phyloP scores from a whole-genome alignment of 345 rosid genomes.

The Combretum micranthum region DNA sequence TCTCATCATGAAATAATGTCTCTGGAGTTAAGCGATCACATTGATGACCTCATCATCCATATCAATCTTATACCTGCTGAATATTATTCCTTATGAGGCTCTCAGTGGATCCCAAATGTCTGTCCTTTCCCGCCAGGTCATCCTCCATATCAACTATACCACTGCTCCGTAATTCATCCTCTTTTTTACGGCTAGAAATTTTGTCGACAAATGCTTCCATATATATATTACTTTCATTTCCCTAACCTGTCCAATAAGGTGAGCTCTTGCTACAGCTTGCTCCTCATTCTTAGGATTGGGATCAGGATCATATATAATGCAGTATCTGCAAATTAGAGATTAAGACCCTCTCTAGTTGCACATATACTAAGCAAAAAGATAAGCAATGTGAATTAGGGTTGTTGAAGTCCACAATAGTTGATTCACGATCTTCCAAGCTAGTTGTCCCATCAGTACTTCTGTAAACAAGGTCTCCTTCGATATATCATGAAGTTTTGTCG shows the following conservation, averaged over 20 bases:
- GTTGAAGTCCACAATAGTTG: constrained; percentile 96
- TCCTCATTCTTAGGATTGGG: constrained; percentile 99
- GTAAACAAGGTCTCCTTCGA: constrained; percentile 88
- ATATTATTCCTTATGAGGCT: constrained; percentile 97
- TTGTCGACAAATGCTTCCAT: constrained; percentile 99
- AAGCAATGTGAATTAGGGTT: constrained; percentile 80
- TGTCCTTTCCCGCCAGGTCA: constrained; percentile 97
- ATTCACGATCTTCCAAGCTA: constrained; percentile 98
- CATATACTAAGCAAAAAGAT: constrained; percentile 96
- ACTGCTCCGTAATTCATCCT: constrained; percentile 86
- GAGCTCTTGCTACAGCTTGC: constrained; percentile 99
- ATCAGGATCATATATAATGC: constrained; percentile 98
- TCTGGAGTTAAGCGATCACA: constrained; percentile 97
- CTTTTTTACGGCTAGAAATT: constrained; percentile 82
- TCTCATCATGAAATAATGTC: constrained; percentile 95
- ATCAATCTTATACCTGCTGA: constrained; percentile 98
- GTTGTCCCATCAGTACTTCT: constrained; percentile 98
- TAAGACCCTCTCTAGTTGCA: constrained; percentile 99
- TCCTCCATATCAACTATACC: constrained; percentile 84
- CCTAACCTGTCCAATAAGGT: constrained; percentile 94
- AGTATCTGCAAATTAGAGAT: constrained; percentile 98
- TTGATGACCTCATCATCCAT: constrained; percentile 99
- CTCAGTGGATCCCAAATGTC: constrained; percentile 96
- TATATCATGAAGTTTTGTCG: constrained; percentile 98
- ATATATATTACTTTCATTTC: constrained; percentile 96